These are phyloP conservation scores for Uronychia setigera DNA, from an alignment of 73 alveolate species.

Conservation along the genomic window DNA sequence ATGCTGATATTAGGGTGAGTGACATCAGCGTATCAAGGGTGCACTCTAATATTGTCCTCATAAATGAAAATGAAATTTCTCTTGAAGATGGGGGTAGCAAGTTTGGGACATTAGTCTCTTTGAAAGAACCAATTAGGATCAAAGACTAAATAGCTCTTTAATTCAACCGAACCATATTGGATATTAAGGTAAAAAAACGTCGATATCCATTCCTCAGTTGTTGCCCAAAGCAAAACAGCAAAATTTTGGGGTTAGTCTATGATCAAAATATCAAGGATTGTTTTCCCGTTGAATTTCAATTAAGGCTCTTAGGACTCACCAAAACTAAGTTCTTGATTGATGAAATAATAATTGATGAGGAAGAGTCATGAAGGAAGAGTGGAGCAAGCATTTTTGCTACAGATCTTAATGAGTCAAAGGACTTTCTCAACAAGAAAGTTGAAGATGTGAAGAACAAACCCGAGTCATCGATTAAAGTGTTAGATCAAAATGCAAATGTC, in stretches of 20 bases:
- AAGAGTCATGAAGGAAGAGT: not conserved
- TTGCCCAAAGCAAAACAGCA: not conserved
- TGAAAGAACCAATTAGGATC: not conserved
- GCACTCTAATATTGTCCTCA: conserved; percentile 34
- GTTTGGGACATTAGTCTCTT: conserved; percentile 40
- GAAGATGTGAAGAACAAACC: not conserved
- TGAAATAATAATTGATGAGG: not conserved
- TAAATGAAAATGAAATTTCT: not conserved
- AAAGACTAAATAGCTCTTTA: not conserved
- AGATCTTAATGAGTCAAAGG: not conserved
- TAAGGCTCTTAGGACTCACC: not conserved
- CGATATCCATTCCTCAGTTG: not conserved
- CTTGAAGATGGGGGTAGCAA: conserved; percentile 50
- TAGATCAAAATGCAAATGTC: not conserved
- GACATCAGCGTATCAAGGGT: conserved; percentile 54
- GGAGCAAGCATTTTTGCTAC: not conserved
- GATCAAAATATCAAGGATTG: not conserved
- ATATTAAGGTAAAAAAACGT: not conserved
- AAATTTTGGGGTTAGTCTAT: not conserved
- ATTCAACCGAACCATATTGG: not conserved
- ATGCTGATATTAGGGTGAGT: conserved; percentile 51
- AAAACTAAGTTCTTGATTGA: not conserved
- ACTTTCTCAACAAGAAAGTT: not conserved
- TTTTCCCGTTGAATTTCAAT: not conserved
- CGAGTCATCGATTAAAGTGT: not conserved